These are phyloP conservation scores for Ceratobasidium sp. DNA, from an alignment of 1,284 basidiomycete species.

Conservation along the genomic window DNA sequence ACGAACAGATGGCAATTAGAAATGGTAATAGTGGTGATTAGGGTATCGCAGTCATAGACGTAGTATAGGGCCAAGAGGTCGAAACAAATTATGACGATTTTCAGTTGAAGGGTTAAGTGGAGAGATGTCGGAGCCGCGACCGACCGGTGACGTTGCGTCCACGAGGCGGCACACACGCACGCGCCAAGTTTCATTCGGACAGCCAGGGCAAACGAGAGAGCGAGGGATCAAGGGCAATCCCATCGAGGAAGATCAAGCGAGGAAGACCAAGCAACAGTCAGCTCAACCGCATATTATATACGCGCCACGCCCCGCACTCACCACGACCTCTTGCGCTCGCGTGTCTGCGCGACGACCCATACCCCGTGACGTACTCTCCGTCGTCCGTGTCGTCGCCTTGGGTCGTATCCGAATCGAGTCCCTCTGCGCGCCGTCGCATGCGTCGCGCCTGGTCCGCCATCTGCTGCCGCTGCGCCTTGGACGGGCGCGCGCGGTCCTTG, in stretches of 20 bases:
- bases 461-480: background rate
- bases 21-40: background rate
- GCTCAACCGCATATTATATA: background rate
- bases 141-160: conserved; percentile 9
- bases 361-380: conserved; percentile 30
- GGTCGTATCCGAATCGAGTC: conserved; percentile 36
- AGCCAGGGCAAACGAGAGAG: background rate
- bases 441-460: conserved; percentile 29
- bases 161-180: conserved; percentile 24
- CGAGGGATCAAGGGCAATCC: background rate
- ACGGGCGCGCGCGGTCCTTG: conserved; percentile 8
- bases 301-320: background rate
- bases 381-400: conserved; percentile 40
- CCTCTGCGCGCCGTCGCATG: conserved; percentile 1
- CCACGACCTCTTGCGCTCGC: conserved; percentile 3
- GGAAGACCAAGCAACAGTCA: background rate
- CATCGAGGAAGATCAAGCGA: conserved; percentile 15
- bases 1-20: no score
- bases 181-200: conserved; percentile 29
- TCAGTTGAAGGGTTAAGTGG: background rate
- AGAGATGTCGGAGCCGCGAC: background rate
- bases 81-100: conserved; percentile 9
- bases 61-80: background rate
- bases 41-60: background rate
- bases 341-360: conserved; percentile 24